Evolutionary conservation across 768 basidiomycete species (phyloP), one percentile per base, ranked within the genome.

Genomic region (Hebeloma cylindrosporum): DNA sequence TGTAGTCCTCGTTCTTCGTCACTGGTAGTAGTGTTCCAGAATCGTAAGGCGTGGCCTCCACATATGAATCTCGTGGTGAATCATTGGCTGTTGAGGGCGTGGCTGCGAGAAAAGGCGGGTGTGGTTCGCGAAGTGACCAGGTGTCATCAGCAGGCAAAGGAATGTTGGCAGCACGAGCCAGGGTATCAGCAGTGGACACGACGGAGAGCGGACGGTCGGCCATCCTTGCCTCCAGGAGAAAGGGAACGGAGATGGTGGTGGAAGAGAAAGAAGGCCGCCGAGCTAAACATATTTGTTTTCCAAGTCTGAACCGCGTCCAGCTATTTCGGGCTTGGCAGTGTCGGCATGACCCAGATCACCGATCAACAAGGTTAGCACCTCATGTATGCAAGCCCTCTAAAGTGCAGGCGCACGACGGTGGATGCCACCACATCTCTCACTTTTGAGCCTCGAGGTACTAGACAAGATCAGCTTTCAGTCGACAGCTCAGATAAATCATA

Each of bases 101-200:
- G 33, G 17, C 33, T 41, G 18, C 34, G 11, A 29, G 22, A 49
- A 22, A 50, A 36, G 22, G 51, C 7, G 55, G 54, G 13, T 48
- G 53, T 3, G 58, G 61, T 18, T 53, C 48, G 13, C 29, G 30
- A 14, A 58, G 45, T 11, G 52, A 52, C 34, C 45, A 32, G 7
- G 41, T 41, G 23, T 57, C 56, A 22, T 46, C 51, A 14, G 27
- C 20, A 28, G 60, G 56, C 27, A 59, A 50, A 49, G 59, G 56
- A 54, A 45, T 50, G 52, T 51, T 36, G 37, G 50, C 43, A 17
- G 54, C 53, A 13, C 37, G 46, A n/a, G 48, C 37, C 22, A 56
- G 28, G 25, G 56, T 43, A 29, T 44, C 41, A 16, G 40, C 23
- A 23, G 34, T 20, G 16, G 43, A 40, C 17, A 37, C 42, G 10